phyloP scores from a whole-genome alignment of 352 stramenopile genomes.

The Globisporangium yorkense region DNA sequence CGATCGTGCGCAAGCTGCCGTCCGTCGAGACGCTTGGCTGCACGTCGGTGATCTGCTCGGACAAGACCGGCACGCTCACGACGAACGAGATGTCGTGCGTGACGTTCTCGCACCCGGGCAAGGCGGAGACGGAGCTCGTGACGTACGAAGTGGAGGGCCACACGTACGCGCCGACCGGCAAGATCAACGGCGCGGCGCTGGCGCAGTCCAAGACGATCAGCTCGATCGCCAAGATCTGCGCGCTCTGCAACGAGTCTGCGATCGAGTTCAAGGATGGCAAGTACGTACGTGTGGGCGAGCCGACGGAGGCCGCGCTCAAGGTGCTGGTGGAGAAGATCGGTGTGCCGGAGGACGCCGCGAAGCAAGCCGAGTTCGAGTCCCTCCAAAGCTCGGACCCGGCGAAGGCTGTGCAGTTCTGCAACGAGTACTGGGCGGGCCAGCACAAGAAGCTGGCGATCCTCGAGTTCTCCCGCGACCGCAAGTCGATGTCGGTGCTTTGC shows the following conservation, averaged over 20 bases:
- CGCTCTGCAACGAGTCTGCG: constrained; percentile 96
- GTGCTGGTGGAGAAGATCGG: constrained; percentile 95
- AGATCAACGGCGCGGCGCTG: constrained; percentile 45
- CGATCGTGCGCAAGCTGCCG: constrained; percentile 97
- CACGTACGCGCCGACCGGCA: constrained; percentile 90
- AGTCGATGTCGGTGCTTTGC: constrained; percentile 97
- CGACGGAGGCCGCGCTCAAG: constrained; percentile 96
- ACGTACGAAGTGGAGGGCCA: constrained; percentile 92
- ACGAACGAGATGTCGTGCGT: constrained; percentile 97
- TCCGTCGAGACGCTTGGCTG: constrained; percentile 98
- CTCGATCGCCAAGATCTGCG: constrained; percentile 87
- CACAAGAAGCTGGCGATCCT: constrained; percentile 92
- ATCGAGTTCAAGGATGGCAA: constrained; percentile 87
- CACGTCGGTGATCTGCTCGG: constrained; percentile 93
- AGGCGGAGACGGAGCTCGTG: constrained; percentile 63
- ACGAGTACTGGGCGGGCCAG: constrained; percentile 68
- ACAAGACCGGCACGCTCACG: constrained; percentile 95
- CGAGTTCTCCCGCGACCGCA: constrained; percentile 96
- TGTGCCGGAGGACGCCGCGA: constrained; percentile 56
- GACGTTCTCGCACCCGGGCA: constrained; percentile 68
- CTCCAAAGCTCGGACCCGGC: constrained; percentile 53
- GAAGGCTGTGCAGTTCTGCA: constrained; percentile 79
- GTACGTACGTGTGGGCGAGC: constrained; percentile 91
- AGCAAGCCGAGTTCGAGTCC: constrained; percentile 56
- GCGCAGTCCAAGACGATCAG: constrained; percentile 71